Evolutionary conservation across 805 yeast species (phyloP).

Genomic region (Ogataea naganishii): DNA sequence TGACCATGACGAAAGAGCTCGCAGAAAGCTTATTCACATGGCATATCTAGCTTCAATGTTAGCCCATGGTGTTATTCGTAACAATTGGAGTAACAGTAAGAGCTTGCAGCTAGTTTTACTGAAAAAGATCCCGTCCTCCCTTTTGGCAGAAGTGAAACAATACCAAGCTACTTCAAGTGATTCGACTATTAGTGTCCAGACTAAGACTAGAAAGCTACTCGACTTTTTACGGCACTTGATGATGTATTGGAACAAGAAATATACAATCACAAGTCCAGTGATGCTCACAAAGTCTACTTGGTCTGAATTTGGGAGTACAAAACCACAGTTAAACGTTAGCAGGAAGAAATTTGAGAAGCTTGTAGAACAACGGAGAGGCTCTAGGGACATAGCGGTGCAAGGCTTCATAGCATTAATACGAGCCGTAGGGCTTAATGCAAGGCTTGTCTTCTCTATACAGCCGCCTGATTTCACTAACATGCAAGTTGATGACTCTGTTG

Average conservation of each 20-base stretch:
- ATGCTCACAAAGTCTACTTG: slow-evolving; percentile 35
- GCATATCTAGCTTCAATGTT: slow-evolving; percentile 49
- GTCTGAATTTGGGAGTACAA: slow-evolving; percentile 31
- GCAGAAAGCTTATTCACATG: slow-evolving; percentile 50
- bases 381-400: slow-evolving; percentile 74
- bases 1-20: slow-evolving; percentile 44
- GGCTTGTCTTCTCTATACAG: slow-evolving; percentile 78
- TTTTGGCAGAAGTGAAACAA: slow-evolving; percentile 34
- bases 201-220: slow-evolving; percentile 57
- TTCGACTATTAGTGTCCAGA: slow-evolving; percentile 16
- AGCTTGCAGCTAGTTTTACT: slow-evolving; percentile 31
- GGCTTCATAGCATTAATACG: slow-evolving; percentile 77
- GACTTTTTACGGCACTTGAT: slow-evolving; percentile 69
- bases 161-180: slow-evolving; percentile 13
- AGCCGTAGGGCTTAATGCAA: slow-evolving; percentile 58
- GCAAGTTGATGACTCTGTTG: slow-evolving; percentile 13
- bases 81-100: slow-evolving; percentile 61
- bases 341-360: slow-evolving; percentile 33
- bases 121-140: slow-evolving; percentile 36
- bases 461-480: slow-evolving; percentile 73
- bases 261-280: slow-evolving; percentile 33
- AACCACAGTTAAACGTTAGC: slow-evolving; percentile 20
- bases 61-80: slow-evolving; percentile 59
- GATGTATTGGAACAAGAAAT: slow-evolving; percentile 50
- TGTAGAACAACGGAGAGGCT: slow-evolving; percentile 47